Conservation (phyloP, 768 basidiomycete species). For the Russula griseocarnosa region DNA sequence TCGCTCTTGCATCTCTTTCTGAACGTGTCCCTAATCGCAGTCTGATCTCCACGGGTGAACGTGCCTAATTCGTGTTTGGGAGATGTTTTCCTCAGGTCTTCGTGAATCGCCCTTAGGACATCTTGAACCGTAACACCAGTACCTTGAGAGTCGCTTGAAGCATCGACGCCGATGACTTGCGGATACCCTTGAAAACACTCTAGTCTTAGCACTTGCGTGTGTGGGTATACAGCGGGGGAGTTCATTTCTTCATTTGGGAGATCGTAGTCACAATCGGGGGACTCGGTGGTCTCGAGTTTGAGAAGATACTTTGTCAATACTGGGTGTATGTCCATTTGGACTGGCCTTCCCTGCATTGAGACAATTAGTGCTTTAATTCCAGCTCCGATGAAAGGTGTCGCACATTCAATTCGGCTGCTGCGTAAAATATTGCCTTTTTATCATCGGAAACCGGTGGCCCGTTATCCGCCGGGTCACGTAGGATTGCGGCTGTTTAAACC, state of each 20-base stretch:
- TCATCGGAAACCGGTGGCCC: slow-evolving; percentile 5
- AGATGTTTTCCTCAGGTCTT: neutral
- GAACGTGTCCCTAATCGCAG: neutral
- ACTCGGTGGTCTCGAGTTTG: neutral
- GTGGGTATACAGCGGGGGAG: slow-evolving; percentile 8
- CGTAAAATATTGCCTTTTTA: slow-evolving; percentile 3
- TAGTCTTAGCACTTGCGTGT: neutral
- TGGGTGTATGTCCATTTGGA: neutral
- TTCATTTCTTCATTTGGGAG: slow-evolving; percentile 13
- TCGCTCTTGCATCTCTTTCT: slow-evolving; percentile 5
- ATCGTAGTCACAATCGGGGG: slow-evolving; percentile 1
- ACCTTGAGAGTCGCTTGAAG: neutral
- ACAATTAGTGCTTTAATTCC: neutral
- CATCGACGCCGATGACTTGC: neutral
- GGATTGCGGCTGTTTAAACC: slow-evolving; percentile 3
- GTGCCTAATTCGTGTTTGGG: neutral
- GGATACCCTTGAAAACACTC: slow-evolving; percentile 19
- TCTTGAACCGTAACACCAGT: slow-evolving; percentile 9
- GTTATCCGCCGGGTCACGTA: neutral
- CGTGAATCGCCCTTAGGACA: slow-evolving; percentile 3
- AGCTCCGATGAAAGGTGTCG: neutral
- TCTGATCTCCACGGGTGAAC: neutral
- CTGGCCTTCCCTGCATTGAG: neutral
- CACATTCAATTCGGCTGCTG: neutral
- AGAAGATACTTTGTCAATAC: neutral